Base-by-base conservation (phyloP, 768 basidiomycete species). In the Hydnomerulius pinastri region DNA sequence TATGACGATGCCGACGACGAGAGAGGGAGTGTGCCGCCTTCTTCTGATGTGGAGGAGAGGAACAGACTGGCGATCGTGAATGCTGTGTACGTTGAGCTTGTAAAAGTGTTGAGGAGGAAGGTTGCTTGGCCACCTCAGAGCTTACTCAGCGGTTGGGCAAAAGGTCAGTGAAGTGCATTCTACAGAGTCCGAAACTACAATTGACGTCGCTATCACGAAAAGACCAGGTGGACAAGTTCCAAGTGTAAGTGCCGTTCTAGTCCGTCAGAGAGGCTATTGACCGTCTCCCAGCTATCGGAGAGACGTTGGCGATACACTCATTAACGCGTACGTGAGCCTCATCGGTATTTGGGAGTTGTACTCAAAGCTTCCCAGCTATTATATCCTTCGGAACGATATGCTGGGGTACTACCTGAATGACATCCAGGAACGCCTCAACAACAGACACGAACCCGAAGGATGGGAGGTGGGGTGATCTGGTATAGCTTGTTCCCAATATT, bases 341-440 rank as follows among this genome's bases (percentile, higher is more conserved):
- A 27, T 42, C 10, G 28, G 9, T n/a, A 12, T 8, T 20, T 2
- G 27, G 32, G 36, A 50, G 27, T 38, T 32, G 6, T 21, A 29
- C 50, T 68, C 43, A 58, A 46, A 23, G 21, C 23, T 37, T 6
- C 28, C n/a, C 60, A 91, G 88, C 20, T 96, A 87, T 60, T 97
- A 96, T 63, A 81, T 96, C 27, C 75, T 97, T 2, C 83, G 92
- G 33, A 83, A 90, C 44, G 85, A 92, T 43, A 87, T 96, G 83
- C 76, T 96, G 27, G 77, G 73, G 1, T 87, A 77, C 60, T 83
- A 87, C 55, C 73, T 92, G 32, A 75, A 77, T 21, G 83, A 86
- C 38, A 73, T 90, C 13, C 66, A 72, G 12, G 77, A 83, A 42
- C 77, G 80, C 29, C 69, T 94, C 11, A 68, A 74, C 1, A 60